Base-by-base conservation (phyloP, 2,329 filamentous ascomycete species). In the Sporothrix curviconia region DNA sequence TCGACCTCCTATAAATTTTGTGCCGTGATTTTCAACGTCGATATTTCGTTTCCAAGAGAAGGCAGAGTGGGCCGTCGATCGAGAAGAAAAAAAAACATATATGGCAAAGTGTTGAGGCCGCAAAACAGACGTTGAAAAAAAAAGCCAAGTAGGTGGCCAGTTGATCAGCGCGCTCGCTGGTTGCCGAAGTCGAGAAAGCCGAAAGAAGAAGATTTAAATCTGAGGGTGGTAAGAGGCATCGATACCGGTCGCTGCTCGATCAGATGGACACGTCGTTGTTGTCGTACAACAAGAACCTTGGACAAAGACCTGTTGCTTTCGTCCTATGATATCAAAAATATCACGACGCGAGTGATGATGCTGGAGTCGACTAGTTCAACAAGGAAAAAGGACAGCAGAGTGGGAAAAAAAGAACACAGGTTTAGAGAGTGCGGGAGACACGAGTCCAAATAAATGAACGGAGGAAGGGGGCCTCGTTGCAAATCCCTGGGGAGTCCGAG, bases 391-490 rank as follows among this genome's bases (percentile, higher is more conserved):
- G n/a, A 9, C 46, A 17, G 8, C 28, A 30, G 25, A 17, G 50
- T 12, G 17, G 19, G n/a, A 30, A 22, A 15, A 43, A 43, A 7
- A 44, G 24, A 24, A 34, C 11, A 36, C 22, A 15, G 22, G 6
- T 9, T 11, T 24, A 6, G 17, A 17, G 42, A 47, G 17, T 8
- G 34, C 12, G 22, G 53, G 19, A 22, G 24, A 28, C 19, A 34
- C 42, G 42, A 56, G 25, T 17, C 42, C 39, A 49, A 36, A 44
- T 51, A 46, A 56, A 56, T 24, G 44, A 37, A 17, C 22, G 34
- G n/a, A 25, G 44, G 30, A 49, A 17, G 22, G 34, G n/a, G 19
- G 28, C 15, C 53, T 56, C 15, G 34, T 22, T 34, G 54, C 25
- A 55, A 37, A 47, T 47, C 43, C 19, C 44, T 24, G 24, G 39